Evolutionary conservation across 768 basidiomycete species (phyloP).

Genomic region (Amanita rubescens): DNA sequence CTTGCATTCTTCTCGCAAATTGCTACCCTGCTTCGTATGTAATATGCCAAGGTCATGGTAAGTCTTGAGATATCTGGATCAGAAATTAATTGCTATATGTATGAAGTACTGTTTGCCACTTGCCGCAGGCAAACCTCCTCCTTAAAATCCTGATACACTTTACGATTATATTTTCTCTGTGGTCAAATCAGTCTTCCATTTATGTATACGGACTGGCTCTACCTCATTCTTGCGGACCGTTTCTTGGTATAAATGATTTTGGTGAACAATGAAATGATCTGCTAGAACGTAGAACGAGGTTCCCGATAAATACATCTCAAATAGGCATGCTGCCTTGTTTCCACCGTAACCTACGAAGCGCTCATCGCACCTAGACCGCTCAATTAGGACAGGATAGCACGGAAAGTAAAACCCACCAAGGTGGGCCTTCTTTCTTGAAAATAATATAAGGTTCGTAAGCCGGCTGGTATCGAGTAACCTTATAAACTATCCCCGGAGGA

Average conservation of each 20-base stretch:
- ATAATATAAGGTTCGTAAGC: constrained; percentile 88
- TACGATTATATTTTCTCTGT: constrained; percentile 70
- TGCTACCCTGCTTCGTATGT: constrained; percentile 42
- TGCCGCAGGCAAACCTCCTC: constrained; percentile 72
- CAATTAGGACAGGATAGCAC: background rate
- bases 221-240: constrained; percentile 66
- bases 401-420: constrained; percentile 44
- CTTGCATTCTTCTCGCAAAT: constrained; percentile 56
- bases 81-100: background rate
- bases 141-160: constrained; percentile 69
- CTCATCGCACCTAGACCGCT: constrained; percentile 66
- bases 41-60: constrained; percentile 47
- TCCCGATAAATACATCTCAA: constrained; percentile 85
- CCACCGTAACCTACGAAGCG: constrained; percentile 87
- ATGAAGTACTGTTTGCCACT: constrained; percentile 1
- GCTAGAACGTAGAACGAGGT: constrained; percentile 77
- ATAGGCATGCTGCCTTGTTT: constrained; percentile 89
- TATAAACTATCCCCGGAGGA: constrained; percentile 61
- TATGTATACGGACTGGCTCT: background rate
- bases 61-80: constrained; percentile 51
- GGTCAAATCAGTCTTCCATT: background rate
- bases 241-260: constrained; percentile 80
- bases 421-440: constrained; percentile 66
- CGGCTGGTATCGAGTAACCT: constrained; percentile 68
- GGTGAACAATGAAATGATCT: constrained; percentile 87